These are phyloP conservation scores for Laburnicola sp. DNA, from an alignment of 2,329 filamentous ascomycete species.

Conservation along the genomic window DNA sequence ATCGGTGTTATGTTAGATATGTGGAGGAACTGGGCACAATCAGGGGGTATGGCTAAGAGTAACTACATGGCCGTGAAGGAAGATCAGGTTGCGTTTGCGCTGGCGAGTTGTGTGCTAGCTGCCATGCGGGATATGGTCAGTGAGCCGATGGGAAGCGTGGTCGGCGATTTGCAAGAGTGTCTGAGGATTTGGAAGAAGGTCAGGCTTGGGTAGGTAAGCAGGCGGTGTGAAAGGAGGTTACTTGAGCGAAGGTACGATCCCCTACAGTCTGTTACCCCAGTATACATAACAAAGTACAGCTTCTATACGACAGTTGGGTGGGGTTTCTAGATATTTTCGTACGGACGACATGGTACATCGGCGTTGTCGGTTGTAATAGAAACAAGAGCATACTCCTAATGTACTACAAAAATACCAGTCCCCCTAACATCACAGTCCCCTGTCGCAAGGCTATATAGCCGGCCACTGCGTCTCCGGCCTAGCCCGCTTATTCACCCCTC, in stretches of 20 bases:
- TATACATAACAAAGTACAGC: too few species aligned
- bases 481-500: neutral
- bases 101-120: slow-evolving; percentile 27
- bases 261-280: too few species aligned
- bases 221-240: too few species aligned
- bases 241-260: too few species aligned
- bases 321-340: too few species aligned
- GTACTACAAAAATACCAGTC: neutral
- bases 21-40: slow-evolving; percentile 31
- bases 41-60: slow-evolving; percentile 34
- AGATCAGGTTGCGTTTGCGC: slow-evolving; percentile 22
- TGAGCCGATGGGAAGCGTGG: slow-evolving; percentile 27
- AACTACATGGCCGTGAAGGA: slow-evolving; percentile 29
- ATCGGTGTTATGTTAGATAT: slow-evolving; percentile 26
- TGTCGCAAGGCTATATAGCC: neutral
- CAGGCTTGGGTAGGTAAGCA: slow-evolving; percentile 21
- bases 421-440: too few species aligned
- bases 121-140: slow-evolving; percentile 21
- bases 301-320: too few species aligned
- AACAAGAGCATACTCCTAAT: neutral
- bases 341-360: too few species aligned
- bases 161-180: slow-evolving; percentile 34
- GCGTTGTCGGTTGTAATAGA: too few species aligned
- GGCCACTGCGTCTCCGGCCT: slow-evolving; percentile 1
- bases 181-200: slow-evolving; percentile 36